These are phyloP conservation scores for Orbilia quercus DNA, from an alignment of 2,329 filamentous ascomycete species.

Conservation along the genomic window DNA sequence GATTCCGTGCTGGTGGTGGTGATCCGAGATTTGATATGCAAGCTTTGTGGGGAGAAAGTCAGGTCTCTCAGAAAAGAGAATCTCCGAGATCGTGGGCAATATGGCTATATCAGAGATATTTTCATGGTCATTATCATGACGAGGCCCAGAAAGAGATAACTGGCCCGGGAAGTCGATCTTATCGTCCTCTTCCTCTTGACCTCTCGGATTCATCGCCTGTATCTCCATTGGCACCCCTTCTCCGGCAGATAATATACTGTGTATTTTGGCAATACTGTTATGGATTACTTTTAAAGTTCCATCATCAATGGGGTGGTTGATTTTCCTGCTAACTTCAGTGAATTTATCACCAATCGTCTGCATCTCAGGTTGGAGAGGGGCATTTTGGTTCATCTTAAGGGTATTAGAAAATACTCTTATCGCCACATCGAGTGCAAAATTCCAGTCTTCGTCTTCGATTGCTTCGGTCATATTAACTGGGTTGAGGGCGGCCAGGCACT, in stretches of 20 bases:
- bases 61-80: conserved; percentile 53
- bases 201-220: not conserved
- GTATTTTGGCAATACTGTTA: conserved; percentile 22
- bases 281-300: not conserved
- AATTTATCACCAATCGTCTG: conserved; percentile 23
- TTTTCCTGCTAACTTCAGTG: not conserved
- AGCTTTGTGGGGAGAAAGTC: conserved; percentile 57
- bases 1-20: conserved; percentile 60
- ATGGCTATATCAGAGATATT: conserved; percentile 61
- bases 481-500: conserved; percentile 19
- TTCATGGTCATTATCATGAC: conserved; percentile 61
- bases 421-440: conserved; percentile 10
- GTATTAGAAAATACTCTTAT: conserved; percentile 32
- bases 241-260: conserved; percentile 31
- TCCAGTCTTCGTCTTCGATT: conserved; percentile 32
- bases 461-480: conserved; percentile 10
- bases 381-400: conserved; percentile 40
- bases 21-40: conserved; percentile 56
- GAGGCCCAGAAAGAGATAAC: conserved; percentile 58
- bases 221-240: conserved; percentile 22
- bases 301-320: not conserved
- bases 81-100: conserved; percentile 61
- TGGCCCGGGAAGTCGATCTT: conserved; percentile 60
- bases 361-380: conserved; percentile 24
- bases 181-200: conserved; percentile 22